phyloP scores from a whole-genome alignment of 352 stramenopile species.

The Bremia lactucae region DNA sequence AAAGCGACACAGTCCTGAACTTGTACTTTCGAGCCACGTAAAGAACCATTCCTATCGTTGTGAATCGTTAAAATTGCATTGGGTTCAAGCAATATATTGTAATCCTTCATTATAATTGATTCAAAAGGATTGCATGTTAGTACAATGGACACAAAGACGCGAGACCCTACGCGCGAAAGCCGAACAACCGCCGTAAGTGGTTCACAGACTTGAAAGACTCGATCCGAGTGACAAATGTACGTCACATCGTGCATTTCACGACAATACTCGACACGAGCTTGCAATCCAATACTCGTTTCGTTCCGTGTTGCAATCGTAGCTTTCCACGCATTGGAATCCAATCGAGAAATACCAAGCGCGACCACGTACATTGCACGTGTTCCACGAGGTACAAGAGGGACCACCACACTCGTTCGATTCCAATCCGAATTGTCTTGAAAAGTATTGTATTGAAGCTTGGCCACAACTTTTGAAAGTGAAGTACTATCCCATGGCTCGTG shows the following conservation, averaged over 20 bases:
- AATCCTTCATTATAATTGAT: constrained; percentile 23
- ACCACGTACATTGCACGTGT: no score
- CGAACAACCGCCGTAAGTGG: constrained; percentile 27
- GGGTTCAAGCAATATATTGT: constrained; percentile 3
- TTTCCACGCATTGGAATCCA: no score
- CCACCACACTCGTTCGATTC: constrained; percentile 3
- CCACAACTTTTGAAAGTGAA: no score
- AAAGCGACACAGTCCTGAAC: constrained; percentile 28
- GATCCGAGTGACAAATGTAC: constrained; percentile 18
- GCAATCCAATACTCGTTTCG: constrained; percentile 4
- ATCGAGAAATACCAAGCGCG: no score
- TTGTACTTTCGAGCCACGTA: constrained; percentile 19
- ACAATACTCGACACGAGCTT: constrained; percentile 21
- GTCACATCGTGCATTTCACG: constrained; percentile 5
- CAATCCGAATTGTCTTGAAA: no score
- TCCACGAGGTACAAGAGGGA: constrained; percentile 15
- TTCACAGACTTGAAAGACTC: constrained; percentile 21
- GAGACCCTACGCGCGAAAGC: constrained; percentile 24
- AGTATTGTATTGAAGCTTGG: no score
- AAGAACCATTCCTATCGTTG: constrained; percentile 24
- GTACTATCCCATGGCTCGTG: no score
- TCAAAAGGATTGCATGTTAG: constrained; percentile 30
- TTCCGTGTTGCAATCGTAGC: no score
- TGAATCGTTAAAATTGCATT: constrained; percentile 18
- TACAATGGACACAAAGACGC: constrained; percentile 21